Evolutionary conservation across 768 basidiomycete species (phyloP), one percentile per base, ranked within the genome.

Genomic region (Neoboletus brunneissimus): DNA sequence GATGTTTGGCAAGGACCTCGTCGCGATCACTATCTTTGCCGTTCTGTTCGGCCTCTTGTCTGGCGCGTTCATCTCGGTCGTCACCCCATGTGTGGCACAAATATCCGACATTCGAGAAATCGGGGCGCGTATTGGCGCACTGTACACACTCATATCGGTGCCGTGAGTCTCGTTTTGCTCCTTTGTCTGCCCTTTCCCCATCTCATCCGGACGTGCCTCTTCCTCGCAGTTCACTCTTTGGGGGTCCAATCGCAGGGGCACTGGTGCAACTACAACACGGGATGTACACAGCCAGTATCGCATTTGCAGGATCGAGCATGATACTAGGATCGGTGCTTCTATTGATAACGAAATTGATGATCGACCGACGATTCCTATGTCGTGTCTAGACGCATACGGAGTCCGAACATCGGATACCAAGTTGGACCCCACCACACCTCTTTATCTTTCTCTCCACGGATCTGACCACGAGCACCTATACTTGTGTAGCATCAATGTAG

Each of bases 81-180:
- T 89, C 58, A 84, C 81, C 12, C 86, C 87, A 0, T 88, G 86
- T 62, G 78, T 89, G 23, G 84, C 79, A 22, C 83, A 85, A 62
- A 85, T 88, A 51, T 85, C 85, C 34, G 77, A 86, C 38, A 71
- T 79, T 22, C 63, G 73, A 9, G 79, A 82, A 63, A 81, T 87
- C 47, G 88, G 88, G 4, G 77, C 77, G 23, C 76, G 85, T 45
- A 82, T 89, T 42, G 88, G 88, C 20, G 72, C 83, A 56, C 64
- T 88, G 41, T 89, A 88, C 63, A 84, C 76, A 20, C 70, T 87
- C 15, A 81, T 87, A 22, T 84, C 87, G 0, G 75, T 88, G 38
- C 85, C 87, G 87, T 89, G 70, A 78, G 87, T 86, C 5, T 38
- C 27, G 18, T n/a, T 57, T 41, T 15, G 49, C 29, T n/a, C 22